phyloP scores from a whole-genome alignment of 1,284 basidiomycete species.

The Gymnopus androsaceus region DNA sequence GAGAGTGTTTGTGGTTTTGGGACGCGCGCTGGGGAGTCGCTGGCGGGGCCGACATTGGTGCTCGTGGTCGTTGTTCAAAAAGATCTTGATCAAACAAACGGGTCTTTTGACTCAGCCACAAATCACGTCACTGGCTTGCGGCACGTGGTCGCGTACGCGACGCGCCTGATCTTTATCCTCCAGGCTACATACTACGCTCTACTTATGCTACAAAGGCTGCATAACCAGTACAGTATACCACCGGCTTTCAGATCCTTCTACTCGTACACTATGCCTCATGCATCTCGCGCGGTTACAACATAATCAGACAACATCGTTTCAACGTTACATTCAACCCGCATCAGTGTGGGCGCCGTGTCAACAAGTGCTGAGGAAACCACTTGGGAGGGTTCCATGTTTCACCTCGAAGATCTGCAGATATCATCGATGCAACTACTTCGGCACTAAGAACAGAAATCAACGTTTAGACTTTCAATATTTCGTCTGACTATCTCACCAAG shows the following conservation, averaged over 20 bases:
- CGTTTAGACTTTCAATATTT: no score
- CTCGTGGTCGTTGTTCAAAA: constrained; percentile 8
- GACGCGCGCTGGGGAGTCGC: constrained; percentile 29
- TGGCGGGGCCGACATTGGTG: constrained; percentile 14
- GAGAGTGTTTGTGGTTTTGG: constrained; percentile 22
- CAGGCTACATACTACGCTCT: no score
- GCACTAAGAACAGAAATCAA: constrained; percentile 46
- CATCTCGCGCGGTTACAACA: no score
- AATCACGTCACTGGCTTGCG: neutral
- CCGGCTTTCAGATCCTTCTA: no score
- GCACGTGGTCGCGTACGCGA: no score
- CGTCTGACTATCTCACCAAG: no score
- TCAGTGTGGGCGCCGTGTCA: constrained; percentile 38
- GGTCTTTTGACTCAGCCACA: neutral
- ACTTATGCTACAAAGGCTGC: no score
- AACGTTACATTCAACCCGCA: neutral
- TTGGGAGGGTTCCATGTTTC: constrained; percentile 52
- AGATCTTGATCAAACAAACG: neutral
- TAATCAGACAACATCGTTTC: no score
- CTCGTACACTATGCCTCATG: no score
- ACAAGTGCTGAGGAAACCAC: constrained; percentile 67
- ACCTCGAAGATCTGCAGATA: constrained; percentile 51
- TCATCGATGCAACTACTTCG: constrained; percentile 66
- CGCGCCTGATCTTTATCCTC: no score
- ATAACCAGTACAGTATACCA: no score